phyloP scores from a whole-genome alignment of 495 filamentous ascomycete species.

The Penicillium waksmanii region DNA sequence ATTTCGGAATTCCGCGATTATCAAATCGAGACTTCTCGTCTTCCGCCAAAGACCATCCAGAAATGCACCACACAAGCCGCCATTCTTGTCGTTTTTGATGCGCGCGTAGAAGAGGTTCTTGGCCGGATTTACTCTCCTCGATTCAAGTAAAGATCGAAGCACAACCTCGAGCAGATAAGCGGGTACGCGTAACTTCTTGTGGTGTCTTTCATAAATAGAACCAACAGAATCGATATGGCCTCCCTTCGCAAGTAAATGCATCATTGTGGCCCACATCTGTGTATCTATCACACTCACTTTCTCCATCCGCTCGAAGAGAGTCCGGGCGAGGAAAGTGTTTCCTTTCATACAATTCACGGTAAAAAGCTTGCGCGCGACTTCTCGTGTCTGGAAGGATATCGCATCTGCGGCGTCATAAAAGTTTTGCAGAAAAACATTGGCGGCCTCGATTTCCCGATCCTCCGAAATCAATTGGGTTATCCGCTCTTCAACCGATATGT shows the following conservation, averaged over 20 bases:
- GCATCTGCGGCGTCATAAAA: slow-evolving; percentile 20
- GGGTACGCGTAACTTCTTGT: slow-evolving; percentile 31
- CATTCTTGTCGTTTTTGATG: slow-evolving; percentile 37
- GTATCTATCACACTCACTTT: slow-evolving; percentile 36
- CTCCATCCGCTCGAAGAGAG: slow-evolving; percentile 43
- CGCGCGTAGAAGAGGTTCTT: slow-evolving; percentile 40
- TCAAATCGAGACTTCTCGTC: slow-evolving; percentile 42
- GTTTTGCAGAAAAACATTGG: slow-evolving; percentile 41
- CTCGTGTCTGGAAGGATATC: slow-evolving; percentile 35
- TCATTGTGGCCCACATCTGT: slow-evolving; percentile 45
- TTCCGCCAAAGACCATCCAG: slow-evolving; percentile 50
- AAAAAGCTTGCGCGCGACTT: slow-evolving; percentile 38
- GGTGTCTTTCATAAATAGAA: slow-evolving; percentile 38
- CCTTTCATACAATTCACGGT: slow-evolving; percentile 43
- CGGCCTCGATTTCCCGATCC: slow-evolving; percentile 40
- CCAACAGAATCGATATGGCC: slow-evolving; percentile 46
- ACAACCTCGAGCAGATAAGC: slow-evolving; percentile 42
- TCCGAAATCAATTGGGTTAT: slow-evolving; percentile 23
- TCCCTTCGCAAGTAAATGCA: slow-evolving; percentile 44
- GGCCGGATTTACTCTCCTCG: slow-evolving; percentile 39
- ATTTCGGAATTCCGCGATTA: slow-evolving; percentile 39
- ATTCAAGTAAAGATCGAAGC: slow-evolving; percentile 46
- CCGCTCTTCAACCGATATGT: slow-evolving; percentile 17
- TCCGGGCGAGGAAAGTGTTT: slow-evolving; percentile 46
- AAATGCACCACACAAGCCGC: slow-evolving; percentile 44